These are phyloP conservation scores for Larix kaempferi DNA, from an alignment of 75 land plant species.

Conservation along the genomic window DNA sequence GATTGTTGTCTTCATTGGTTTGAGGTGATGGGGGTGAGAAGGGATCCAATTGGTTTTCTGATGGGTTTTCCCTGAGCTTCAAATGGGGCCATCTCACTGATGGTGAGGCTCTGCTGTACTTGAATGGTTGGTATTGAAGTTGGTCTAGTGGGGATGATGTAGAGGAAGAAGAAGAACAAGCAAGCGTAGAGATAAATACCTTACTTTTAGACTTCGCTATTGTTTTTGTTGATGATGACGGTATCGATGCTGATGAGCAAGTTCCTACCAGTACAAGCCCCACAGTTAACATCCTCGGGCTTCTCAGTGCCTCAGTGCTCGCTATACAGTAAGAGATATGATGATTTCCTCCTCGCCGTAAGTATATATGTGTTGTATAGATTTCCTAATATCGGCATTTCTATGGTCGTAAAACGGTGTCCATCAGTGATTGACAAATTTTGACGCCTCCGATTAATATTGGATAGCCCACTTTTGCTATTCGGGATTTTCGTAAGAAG, in stretches of 20 bases:
- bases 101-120: slow-evolving; percentile 56
- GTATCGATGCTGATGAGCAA: background rate
- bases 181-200: background rate
- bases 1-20: background rate
- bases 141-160: slow-evolving; percentile 4
- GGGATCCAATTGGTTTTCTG: background rate
- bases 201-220: background rate
- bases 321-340: background rate
- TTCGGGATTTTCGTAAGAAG: background rate
- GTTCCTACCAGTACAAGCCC: background rate
- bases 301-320: background rate
- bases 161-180: background rate
- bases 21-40: background rate
- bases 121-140: slow-evolving; percentile 18
- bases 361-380: no score
- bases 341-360: background rate
- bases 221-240: background rate
- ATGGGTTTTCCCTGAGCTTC: slow-evolving; percentile 12
- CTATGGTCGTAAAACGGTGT: background rate
- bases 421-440: no score
- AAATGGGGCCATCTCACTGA: slow-evolving; percentile 62
- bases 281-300: background rate
- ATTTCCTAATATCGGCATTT: background rate
- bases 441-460: no score
- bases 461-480: background rate